A percentile compares a stretch with the other conserved stretches of the same genome.
These are phyloP conservation scores for Suillus fuscotomentosus DNA, from an alignment of 768 basidiomycete genomes.

Conservation along the genomic window DNA sequence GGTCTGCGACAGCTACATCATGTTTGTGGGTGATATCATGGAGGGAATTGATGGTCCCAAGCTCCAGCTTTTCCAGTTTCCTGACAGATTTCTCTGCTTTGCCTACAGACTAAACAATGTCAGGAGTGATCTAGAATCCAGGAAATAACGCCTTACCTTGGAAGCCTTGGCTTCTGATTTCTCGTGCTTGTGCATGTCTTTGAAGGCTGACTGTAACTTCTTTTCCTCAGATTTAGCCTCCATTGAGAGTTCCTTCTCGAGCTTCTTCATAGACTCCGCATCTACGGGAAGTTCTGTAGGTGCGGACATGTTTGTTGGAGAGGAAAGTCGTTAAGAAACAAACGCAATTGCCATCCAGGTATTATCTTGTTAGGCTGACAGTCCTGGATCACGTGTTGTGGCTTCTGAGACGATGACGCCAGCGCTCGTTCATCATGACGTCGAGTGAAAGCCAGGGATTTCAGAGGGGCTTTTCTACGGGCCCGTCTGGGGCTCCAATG, in stretches of 20 bases:
- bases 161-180: constrained; percentile 51
- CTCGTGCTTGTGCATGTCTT: constrained; percentile 52
- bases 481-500: no score
- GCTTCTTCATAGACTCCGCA: constrained; percentile 33
- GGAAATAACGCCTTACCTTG: constrained; percentile 37
- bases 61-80: constrained; percentile 51
- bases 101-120: constrained; percentile 35
- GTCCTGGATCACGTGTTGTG: no score
- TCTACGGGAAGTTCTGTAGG: constrained; percentile 15
- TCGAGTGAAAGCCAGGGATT: no score
- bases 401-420: no score
- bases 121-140: not conserved
- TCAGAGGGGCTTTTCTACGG: no score
- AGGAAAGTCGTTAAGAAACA: not conserved
- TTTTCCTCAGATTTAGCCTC: constrained; percentile 55
- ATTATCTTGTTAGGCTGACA: no score
- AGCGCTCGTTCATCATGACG: no score
- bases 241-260: constrained; percentile 44
- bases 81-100: constrained; percentile 46
- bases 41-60: constrained; percentile 46
- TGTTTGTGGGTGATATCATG: constrained; percentile 54
- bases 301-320: constrained; percentile 21
- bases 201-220: constrained; percentile 49
- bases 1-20: constrained; percentile 43
- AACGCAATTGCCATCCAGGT: not conserved